Base-by-base conservation (phyloP, 345 rosid species). In the Laguncularia racemosa region DNA sequence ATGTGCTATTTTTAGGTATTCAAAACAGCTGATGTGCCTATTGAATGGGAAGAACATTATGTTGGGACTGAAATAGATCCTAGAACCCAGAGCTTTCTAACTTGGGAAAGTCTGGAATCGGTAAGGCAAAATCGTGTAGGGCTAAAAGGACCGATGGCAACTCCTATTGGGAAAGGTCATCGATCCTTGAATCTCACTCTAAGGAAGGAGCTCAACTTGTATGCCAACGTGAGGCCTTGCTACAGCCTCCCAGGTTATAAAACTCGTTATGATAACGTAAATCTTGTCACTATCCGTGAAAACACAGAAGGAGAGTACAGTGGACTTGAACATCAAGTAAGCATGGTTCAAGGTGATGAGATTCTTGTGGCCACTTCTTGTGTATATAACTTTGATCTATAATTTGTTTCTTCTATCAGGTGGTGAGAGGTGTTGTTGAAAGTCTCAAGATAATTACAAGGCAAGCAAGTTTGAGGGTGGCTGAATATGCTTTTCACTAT, bases 291-390 rank as follows among this genome's bases (percentile, higher is more conserved):
- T 20, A 95, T 95, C 50, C 93, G 99, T 46, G 99, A 95, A 67
- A 95, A 95, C 77, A 95, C 97, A 0, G 99, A 95, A 80, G 99
- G 99, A 60, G 99, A 95, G 67, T 90, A 90, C 85, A 90, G 99
- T 76, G 99, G 97, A 16, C 99, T 90, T 7, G 99, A 95, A 55
- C 99, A 95, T 72, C 99, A 90, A 79, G 97, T 95, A 75, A 81
- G 80, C 56, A 61, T 48, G 45, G 51, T 67, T 61, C 14, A 9
- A 44, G 57, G 50, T 33, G 11, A 33, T 9, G 40, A 15, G 17
- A 16, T 64, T 19, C 40, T 48, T 15, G 56, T 60, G 28, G 16
- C 15, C 12, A 12, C 8, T 7, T 14, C 20, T 18, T 55, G 15
- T 21, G 46, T n/a, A 43, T 55, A 5, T 23, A 20, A n/a, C 17